Conservation (phyloP, 129 eudicot genomes). For the Artemisia tridentata region DNA sequence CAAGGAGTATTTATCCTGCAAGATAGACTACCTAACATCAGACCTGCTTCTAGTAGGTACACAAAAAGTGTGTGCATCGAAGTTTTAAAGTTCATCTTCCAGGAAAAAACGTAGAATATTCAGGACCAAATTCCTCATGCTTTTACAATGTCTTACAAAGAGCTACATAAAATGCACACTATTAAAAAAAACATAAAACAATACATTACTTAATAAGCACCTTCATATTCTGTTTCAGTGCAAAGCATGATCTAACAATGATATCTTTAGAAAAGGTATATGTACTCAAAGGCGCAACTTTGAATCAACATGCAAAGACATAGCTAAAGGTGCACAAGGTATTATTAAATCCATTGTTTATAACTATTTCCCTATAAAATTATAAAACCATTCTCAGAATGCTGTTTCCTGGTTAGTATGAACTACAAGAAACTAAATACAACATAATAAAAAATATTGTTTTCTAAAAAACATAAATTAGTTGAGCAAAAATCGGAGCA, state of each 20-base stretch:
- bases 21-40: conserved; percentile 9
- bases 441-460: background rate
- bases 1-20: conserved; percentile 16
- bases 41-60: conserved; percentile 23
- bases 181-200: background rate
- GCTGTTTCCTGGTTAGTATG: conserved; percentile 12
- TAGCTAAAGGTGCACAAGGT: background rate
- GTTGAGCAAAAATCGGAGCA: conserved; percentile 10
- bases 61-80: conserved; percentile 18
- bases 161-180: background rate
- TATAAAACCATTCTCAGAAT: conserved; percentile 2
- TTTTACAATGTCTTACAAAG: conserved; percentile 16
- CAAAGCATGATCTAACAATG: conserved; percentile 14
- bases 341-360: background rate
- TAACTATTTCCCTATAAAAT: background rate
- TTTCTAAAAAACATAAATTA: background rate
- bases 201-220: background rate
- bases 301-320: background rate
- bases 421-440: conserved; percentile 11
- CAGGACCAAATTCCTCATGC: conserved; percentile 21
- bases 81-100: conserved; percentile 5
- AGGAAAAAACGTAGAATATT: conserved; percentile 11
- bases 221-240: background rate
- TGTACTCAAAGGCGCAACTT: background rate
- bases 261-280: conserved; percentile 3